These are phyloP conservation scores for Lactifluus rugatus DNA, from an alignment of 768 basidiomycete species.

Conservation along the genomic window DNA sequence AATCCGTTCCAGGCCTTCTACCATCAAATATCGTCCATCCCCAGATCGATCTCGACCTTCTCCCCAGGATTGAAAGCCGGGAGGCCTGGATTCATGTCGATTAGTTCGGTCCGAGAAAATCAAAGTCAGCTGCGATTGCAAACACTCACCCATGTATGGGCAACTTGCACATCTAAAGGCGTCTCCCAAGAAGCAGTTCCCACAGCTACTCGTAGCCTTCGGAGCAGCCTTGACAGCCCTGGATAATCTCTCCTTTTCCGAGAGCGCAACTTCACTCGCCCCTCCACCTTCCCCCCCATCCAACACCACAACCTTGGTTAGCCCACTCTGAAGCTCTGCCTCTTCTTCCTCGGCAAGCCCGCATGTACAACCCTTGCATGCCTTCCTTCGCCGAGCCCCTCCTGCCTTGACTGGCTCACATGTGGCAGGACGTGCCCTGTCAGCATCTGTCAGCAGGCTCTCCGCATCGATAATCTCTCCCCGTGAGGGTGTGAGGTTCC, in stretches of 20 bases:
- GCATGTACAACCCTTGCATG: constrained; percentile 95
- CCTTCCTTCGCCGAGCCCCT: constrained; percentile 68
- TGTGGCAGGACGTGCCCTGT: constrained; percentile 67
- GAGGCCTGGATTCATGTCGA: constrained; percentile 50
- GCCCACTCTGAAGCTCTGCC: constrained; percentile 48
- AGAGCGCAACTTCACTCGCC: constrained; percentile 45
- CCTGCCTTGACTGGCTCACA: constrained; percentile 53
- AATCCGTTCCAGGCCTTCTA: not conserved
- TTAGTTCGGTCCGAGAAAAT: not conserved
- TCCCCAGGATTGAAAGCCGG: constrained; percentile 98
- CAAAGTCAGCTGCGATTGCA: not conserved
- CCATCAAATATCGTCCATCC: constrained; percentile 76
- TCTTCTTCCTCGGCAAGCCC: constrained; percentile 92
- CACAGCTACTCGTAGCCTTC: constrained; percentile 93
- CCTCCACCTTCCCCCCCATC: constrained; percentile 54
- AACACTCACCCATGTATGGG: constrained; percentile 84
- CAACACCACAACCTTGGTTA: constrained; percentile 56
- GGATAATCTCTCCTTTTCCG: constrained; percentile 56
- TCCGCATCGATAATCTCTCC: constrained; percentile 76
- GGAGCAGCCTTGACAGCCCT: constrained; percentile 61
- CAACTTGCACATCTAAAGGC: constrained; percentile 95
- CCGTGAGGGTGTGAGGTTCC: constrained; percentile 66
- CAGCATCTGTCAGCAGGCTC: constrained; percentile 71
- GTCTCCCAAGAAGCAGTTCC: constrained; percentile 95
- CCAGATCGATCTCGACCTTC: constrained; percentile 86